Conservation (phyloP, 495 filamentous ascomycete species). For the Diplogelasinospora grovesii region DNA sequence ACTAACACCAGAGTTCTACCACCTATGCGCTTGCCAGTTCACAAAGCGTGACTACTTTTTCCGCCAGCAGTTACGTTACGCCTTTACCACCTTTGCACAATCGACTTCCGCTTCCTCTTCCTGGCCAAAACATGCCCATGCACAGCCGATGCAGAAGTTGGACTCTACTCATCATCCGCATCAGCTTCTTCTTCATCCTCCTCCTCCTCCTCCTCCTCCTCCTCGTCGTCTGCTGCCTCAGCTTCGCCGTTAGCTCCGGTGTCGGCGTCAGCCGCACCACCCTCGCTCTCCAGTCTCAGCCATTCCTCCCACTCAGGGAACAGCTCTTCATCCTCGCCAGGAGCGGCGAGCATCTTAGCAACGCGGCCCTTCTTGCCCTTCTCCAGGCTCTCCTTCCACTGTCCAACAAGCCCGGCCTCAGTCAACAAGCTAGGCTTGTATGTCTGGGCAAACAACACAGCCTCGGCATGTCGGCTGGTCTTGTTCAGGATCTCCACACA, state of each 20-base stretch:
- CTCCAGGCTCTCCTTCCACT: constrained; percentile 79
- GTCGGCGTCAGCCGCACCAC: constrained; percentile 24
- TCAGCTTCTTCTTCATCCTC: constrained; percentile 2
- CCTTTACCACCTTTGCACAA: too few species aligned
- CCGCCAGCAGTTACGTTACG: too few species aligned
- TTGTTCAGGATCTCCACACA: constrained; percentile 74
- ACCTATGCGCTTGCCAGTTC: too few species aligned
- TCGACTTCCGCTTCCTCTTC: too few species aligned
- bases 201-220: constrained; percentile 12
- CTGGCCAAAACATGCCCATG: too few species aligned
- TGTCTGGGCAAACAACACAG: constrained; percentile 86
- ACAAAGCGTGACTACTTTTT: too few species aligned
- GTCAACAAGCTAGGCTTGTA: constrained; percentile 85
- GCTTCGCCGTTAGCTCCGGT: constrained; percentile 14
- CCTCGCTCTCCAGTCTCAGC: constrained; percentile 70
- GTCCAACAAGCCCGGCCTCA: constrained; percentile 57
- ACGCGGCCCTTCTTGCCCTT: constrained; percentile 77
- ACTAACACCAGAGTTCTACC: too few species aligned
- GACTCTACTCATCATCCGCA: neutral
- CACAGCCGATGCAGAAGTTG: too few species aligned
- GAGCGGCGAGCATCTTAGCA: constrained; percentile 74
- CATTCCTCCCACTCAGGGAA: constrained; percentile 97
- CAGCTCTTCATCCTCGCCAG: constrained; percentile 78
- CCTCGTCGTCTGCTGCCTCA: constrained; percentile 9
- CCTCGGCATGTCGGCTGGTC: constrained; percentile 74